These are phyloP conservation scores for Penicillium parvum DNA, from an alignment of 495 filamentous ascomycete genomes.

Conservation along the genomic window DNA sequence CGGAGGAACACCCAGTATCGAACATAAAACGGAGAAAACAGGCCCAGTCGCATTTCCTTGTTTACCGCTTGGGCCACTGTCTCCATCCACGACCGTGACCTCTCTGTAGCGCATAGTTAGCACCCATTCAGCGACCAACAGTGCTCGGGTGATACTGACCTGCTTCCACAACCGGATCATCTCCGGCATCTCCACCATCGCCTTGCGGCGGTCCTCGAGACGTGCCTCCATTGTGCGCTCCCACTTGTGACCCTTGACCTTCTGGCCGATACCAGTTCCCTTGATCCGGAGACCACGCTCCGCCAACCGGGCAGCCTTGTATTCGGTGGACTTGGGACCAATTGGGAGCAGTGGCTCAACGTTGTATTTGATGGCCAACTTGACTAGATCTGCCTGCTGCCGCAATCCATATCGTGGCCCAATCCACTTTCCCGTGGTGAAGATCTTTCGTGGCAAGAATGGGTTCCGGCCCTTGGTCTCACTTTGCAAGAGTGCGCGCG, in stretches of 20 bases:
- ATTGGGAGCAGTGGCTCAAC: slow-evolving; percentile 80
- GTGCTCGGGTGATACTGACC: slow-evolving; percentile 47
- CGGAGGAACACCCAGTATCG: slow-evolving; percentile 5
- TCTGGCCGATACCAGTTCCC: slow-evolving; percentile 88
- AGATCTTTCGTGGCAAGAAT: slow-evolving; percentile 68
- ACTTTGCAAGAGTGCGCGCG: slow-evolving; percentile 34
- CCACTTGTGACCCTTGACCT: slow-evolving; percentile 89
- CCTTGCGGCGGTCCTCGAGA: slow-evolving; percentile 82
- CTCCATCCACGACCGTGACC: slow-evolving; percentile 88
- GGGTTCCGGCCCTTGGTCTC: slow-evolving; percentile 55
- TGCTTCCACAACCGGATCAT: slow-evolving; percentile 90
- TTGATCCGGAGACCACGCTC: slow-evolving; percentile 76
- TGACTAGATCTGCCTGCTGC: slow-evolving; percentile 86
- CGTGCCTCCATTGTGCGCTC: slow-evolving; percentile 80
- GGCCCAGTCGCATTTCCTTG: neutral
- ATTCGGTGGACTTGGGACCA: slow-evolving; percentile 69
- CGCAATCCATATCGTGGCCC: slow-evolving; percentile 76
- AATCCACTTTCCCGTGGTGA: slow-evolving; percentile 70
- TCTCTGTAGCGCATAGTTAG: slow-evolving; percentile 49
- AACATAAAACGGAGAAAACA: slow-evolving; percentile 14
- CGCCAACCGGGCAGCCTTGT: slow-evolving; percentile 57
- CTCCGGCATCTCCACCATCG: slow-evolving; percentile 90
- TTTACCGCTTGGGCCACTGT: slow-evolving; percentile 70
- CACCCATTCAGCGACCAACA: neutral
- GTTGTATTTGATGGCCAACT: slow-evolving; percentile 72